Percentiles rank a stretch among this genome's conserved stretches.
Conservation (phyloP, 768 basidiomycete genomes). For the Mycena vulgaris region DNA sequence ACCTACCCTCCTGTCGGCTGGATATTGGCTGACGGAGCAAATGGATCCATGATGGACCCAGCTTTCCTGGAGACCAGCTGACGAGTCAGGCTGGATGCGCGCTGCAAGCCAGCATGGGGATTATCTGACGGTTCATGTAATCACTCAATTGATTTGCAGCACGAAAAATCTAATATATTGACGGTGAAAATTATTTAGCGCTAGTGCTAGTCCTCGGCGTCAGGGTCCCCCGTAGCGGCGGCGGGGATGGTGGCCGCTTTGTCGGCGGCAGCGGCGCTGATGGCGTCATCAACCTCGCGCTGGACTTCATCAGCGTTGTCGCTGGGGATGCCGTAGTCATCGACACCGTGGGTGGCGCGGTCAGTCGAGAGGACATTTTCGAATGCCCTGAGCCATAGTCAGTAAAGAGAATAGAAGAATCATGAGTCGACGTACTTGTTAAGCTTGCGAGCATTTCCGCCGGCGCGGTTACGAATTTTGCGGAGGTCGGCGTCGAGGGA, state of each 20-base stretch:
- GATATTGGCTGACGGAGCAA: slow-evolving; percentile 8
- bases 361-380: not conserved
- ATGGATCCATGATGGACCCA: slow-evolving; percentile 18
- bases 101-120: slow-evolving; percentile 5
- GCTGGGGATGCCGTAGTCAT: slow-evolving; percentile 17
- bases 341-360: slow-evolving; percentile 4
- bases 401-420: not conserved
- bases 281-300: slow-evolving; percentile 9
- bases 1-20: not conserved
- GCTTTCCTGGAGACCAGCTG: no score
- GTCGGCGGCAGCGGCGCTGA: slow-evolving; percentile 7
- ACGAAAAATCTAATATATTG: slow-evolving; percentile 19
- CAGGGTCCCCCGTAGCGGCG: not conserved
- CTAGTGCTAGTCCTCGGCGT: not conserved
- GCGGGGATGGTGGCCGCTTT: slow-evolving; percentile 8
- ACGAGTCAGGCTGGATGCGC: slow-evolving; percentile 14
- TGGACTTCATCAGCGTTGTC: not conserved
- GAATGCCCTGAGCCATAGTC: not conserved
- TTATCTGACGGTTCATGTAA: not conserved
- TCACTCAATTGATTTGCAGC: not conserved
- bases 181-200: not conserved
- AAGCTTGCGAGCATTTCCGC: not conserved
- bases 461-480: not conserved
- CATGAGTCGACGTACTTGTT: not conserved
- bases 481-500: slow-evolving; percentile 1